Base-by-base conservation (phyloP, 2,329 filamentous ascomycete species). In the Diaporthe sp. region DNA sequence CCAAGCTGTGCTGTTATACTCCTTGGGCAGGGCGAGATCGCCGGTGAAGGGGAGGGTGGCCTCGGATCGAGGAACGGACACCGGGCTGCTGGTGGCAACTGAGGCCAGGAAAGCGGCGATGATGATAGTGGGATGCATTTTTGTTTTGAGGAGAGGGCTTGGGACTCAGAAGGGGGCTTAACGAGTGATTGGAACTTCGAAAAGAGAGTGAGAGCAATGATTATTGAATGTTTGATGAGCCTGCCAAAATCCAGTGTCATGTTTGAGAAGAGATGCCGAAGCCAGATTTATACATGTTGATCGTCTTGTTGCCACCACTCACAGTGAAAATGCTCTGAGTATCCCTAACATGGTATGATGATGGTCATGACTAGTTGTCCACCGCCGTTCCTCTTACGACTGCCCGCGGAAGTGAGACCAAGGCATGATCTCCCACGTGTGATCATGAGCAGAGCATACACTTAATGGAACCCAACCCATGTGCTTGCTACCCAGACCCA, bases 91-190 rank as follows among this genome's bases (percentile, higher is more conserved):
- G 59, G 25, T 65, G 39, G 59, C 59, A 28, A 65, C 25, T 7
- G 59, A 46, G 9, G 39, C 39, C 59, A 65, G 39, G 59, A 65
- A 65, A 25, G 59, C 59, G 59, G 59, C 59, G 17, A 65, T 46
- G 2, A 65, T 65, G 17, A 65, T 46, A 12, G 39, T 46, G 59
- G 59, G 4, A 28, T 65, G 42, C 59, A 65, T 65, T 15, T 13
- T 65, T 22, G 9, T 19, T 10, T 46, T 59, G 17, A 1, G 19
- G 8, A 46, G 25, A 22, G 28, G 15, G 1, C 9, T 5, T 22
- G 25, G 13, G 5, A 46, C 10, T 44, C 1, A 4, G 3, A 13
- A 31, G 13, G 9, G 0, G 25, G 12, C 1, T 31, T 8, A 65
- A 46, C 4, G 42, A 34, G 25, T 49, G 39, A 46, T 22, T n/a